Percentiles rank a stretch among this genome's conserved stretches.
Evolutionary conservation across 805 yeast species (phyloP).

Genomic region (Teunomyces gatunensis): DNA sequence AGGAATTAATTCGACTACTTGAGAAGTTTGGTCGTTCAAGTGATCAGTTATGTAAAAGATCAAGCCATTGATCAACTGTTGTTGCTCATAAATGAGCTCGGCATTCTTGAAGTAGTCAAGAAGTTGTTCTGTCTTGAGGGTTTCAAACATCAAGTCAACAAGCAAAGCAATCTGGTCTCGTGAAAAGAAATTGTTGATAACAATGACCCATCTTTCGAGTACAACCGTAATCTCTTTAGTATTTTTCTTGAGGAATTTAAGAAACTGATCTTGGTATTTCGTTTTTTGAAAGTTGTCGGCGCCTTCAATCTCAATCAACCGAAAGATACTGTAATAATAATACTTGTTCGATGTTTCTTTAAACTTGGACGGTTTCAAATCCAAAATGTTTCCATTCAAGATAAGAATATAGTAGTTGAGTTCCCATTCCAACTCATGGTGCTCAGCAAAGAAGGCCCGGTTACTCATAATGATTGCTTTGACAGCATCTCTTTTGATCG

Average conservation of each 20-base stretch:
- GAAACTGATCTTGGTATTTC: constrained; percentile 11
- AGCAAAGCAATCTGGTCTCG: constrained; percentile 25
- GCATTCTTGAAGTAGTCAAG: constrained; percentile 18
- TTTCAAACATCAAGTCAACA: constrained; percentile 24
- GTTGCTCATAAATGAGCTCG: constrained; percentile 49
- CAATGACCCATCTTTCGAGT: constrained; percentile 55
- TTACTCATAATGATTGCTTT: constrained; percentile 8
- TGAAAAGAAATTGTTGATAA: constrained; percentile 37
- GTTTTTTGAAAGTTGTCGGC: constrained; percentile 4
- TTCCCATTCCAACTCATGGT: constrained; percentile 37
- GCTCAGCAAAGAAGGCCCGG: constrained; percentile 15
- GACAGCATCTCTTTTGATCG: constrained; percentile 15
- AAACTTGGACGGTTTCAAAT: constrained; percentile 6
- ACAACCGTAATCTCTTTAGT: constrained; percentile 7
- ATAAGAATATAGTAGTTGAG: constrained; percentile 47
- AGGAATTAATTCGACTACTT: constrained; percentile 37
- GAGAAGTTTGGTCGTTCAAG: constrained; percentile 4
- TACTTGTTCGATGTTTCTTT: constrained; percentile 9
- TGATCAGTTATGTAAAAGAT: constrained; percentile 17
- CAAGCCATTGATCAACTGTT: constrained; percentile 30
- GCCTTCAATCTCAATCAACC: constrained; percentile 47
- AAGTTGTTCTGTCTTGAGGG: constrained; percentile 2
- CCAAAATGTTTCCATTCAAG: constrained; percentile 35
- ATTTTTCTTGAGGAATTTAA: constrained; percentile 9
- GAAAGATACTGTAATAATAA: constrained; percentile 42